These are phyloP conservation scores for Domatiomyces catenatus DNA, from an alignment of 2,329 filamentous ascomycete species.

Conservation along the genomic window DNA sequence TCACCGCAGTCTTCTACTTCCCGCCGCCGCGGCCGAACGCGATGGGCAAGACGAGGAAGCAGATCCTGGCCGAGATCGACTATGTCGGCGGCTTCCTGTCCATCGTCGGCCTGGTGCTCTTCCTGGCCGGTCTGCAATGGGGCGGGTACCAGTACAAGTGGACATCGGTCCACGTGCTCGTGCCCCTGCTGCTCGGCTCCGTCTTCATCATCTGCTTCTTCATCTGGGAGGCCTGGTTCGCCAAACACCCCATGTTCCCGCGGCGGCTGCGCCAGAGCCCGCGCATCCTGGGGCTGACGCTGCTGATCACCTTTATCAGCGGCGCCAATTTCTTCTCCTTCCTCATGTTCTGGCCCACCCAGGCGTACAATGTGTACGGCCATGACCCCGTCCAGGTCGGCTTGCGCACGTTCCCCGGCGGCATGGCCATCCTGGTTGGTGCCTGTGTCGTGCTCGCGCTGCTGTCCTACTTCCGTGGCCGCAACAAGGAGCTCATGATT, in stretches of 20 bases:
- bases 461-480: conserved; percentile 39
- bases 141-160: conserved; percentile 35
- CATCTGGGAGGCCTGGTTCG: conserved; percentile 32
- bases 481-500: conserved; percentile 46
- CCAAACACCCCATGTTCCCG: conserved; percentile 32
- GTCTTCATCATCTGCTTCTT: conserved; percentile 25
- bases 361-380: conserved; percentile 49
- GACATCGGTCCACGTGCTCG: conserved; percentile 30
- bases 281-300: conserved; percentile 36
- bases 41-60: conserved; percentile 13
- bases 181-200: conserved; percentile 30
- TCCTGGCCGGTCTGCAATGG: conserved; percentile 35
- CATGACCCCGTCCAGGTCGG: conserved; percentile 50
- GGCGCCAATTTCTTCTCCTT: conserved; percentile 44
- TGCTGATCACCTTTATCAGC: conserved; percentile 45
- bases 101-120: conserved; percentile 25
- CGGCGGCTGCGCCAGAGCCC: conserved; percentile 31
- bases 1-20: conserved; percentile 30
- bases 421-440: conserved; percentile 46
- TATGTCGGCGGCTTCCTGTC: conserved; percentile 36
- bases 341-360: conserved; percentile 45
- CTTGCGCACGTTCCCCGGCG: conserved; percentile 48
- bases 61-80: conserved; percentile 33
- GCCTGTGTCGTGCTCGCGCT: conserved; percentile 44
- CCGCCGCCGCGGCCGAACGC: conserved; percentile 30